These are phyloP conservation scores for Takakia lepidozioides DNA, from an alignment of 225 moss, liverwort and hornwort genomes.

Conservation along the genomic window DNA sequence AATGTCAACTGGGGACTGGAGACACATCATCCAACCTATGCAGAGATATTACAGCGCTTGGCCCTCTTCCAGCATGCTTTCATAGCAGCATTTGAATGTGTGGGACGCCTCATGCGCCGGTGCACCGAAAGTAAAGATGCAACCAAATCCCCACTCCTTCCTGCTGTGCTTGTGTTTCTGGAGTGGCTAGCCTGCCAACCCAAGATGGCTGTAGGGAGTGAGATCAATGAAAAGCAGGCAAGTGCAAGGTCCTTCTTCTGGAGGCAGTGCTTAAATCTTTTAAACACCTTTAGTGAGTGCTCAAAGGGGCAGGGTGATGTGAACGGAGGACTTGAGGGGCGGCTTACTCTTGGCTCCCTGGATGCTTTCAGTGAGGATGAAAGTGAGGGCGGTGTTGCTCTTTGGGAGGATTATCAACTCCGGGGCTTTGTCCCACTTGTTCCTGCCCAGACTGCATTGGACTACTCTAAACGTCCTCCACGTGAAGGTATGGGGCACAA, in stretches of 20 bases:
- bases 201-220: slow-evolving; percentile 87
- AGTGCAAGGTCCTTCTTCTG: slow-evolving; percentile 84
- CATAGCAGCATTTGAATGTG: slow-evolving; percentile 93
- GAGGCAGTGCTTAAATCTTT: slow-evolving; percentile 67
- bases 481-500: slow-evolving; percentile 57
- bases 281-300: slow-evolving; percentile 49
- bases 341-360: slow-evolving; percentile 14
- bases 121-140: slow-evolving; percentile 70
- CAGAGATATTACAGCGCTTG: slow-evolving; percentile 90
- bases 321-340: slow-evolving; percentile 38
- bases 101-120: slow-evolving; percentile 79
- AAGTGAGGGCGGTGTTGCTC: slow-evolving; percentile 56
- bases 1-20: slow-evolving; percentile 76
- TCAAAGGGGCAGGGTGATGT: slow-evolving; percentile 30
- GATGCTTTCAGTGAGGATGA: slow-evolving; percentile 35
- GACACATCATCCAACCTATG: slow-evolving; percentile 82
- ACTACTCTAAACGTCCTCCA: slow-evolving; percentile 61
- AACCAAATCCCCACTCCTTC: slow-evolving; percentile 77
- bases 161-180: slow-evolving; percentile 83
- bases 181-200: slow-evolving; percentile 97
- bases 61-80: slow-evolving; percentile 85
- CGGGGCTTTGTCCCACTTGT: slow-evolving; percentile 83
- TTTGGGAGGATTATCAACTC: slow-evolving; percentile 94
- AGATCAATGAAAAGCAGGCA: slow-evolving; percentile 78
- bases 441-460: slow-evolving; percentile 79